phyloP scores from a whole-genome alignment of 495 filamentous ascomycete species.

The Penicillium subrubescens region DNA sequence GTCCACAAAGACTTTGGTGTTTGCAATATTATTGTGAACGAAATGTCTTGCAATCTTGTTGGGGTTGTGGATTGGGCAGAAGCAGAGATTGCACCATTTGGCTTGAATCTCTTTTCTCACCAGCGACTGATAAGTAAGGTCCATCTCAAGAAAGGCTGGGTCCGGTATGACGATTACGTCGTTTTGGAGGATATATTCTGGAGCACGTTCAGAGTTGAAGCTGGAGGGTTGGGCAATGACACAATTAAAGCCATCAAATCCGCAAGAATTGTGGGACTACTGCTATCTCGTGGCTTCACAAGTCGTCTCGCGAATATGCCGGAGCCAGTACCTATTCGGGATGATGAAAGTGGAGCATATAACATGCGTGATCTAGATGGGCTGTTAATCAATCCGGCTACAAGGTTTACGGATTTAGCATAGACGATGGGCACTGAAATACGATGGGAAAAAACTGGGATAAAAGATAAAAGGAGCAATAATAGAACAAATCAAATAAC shows the following conservation, averaged over 20 bases:
- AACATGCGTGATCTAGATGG: constrained; percentile 42
- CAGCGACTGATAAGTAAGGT: no score
- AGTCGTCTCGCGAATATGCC: constrained; percentile 40
- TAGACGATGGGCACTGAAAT: background rate
- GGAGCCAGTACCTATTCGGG: no score
- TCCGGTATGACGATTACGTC: no score
- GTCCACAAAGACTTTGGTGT: no score
- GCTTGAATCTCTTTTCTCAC: no score
- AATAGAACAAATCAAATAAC: constrained; percentile 1
- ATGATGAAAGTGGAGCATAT: constrained; percentile 20
- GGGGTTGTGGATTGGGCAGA: no score
- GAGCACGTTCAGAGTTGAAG: no score
- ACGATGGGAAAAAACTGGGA: background rate
- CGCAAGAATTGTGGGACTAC: constrained; percentile 40
- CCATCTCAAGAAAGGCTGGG: no score
- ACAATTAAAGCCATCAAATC: constrained; percentile 32
- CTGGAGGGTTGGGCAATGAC: constrained; percentile 13
- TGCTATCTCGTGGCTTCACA: constrained; percentile 41
- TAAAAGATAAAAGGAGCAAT: background rate
- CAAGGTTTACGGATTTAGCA: constrained; percentile 31
- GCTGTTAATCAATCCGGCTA: constrained; percentile 37
- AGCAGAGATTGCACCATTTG: no score
- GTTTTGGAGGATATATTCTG: no score
- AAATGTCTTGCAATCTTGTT: no score
- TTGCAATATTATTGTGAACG: no score